A percentile compares a stretch with the other conserved stretches of the same genome.
Evolutionary conservation across 2,329 filamentous ascomycete genomes (phyloP).

Genomic region (Fusarium nisikadoi): DNA sequence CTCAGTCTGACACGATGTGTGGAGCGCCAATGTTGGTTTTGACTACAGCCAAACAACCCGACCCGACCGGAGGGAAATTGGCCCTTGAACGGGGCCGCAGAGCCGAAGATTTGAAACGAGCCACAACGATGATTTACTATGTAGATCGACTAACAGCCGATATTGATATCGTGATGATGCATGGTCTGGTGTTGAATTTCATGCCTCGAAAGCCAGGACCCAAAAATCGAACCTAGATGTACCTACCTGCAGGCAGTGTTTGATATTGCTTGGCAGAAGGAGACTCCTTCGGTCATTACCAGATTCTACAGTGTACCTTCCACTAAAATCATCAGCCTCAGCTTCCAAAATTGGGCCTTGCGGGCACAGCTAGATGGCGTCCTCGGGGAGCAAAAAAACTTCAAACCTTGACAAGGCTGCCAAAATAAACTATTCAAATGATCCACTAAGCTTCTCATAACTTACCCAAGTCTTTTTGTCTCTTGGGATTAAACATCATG

Average conservation of each 20-base stretch:
- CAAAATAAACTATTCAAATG: not conserved
- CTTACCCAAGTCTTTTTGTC: not conserved
- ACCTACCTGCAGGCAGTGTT: not conserved
- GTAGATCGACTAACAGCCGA: conserved; percentile 30
- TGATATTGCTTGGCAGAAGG: conserved; percentile 2
- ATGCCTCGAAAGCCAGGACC: conserved; percentile 4
- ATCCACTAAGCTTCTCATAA: too few species aligned
- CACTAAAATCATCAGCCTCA: conserved; percentile 18
- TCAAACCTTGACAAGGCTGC: not conserved
- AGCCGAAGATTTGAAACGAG: conserved; percentile 33
- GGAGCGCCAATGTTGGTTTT: conserved; percentile 31
- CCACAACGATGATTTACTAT: conserved; percentile 22
- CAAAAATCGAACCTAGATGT: not conserved
- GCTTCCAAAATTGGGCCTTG: not conserved
- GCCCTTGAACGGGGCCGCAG: conserved; percentile 12
- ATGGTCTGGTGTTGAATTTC: not conserved
- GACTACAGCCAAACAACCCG: conserved; percentile 23
- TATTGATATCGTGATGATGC: conserved; percentile 16
- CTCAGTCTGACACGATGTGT: conserved; percentile 43
- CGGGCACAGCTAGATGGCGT: not conserved
- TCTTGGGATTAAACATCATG: not conserved
- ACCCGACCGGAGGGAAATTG: conserved; percentile 35
- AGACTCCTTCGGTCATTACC: conserved; percentile 9
- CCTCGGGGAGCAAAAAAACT: not conserved
- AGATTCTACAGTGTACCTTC: conserved; percentile 1